A percentile compares a stretch with the other conserved stretches of the same genome.
These are phyloP conservation scores for Scytalidium lignicola DNA, from an alignment of 2,329 filamentous ascomycete genomes.

Conservation along the genomic window DNA sequence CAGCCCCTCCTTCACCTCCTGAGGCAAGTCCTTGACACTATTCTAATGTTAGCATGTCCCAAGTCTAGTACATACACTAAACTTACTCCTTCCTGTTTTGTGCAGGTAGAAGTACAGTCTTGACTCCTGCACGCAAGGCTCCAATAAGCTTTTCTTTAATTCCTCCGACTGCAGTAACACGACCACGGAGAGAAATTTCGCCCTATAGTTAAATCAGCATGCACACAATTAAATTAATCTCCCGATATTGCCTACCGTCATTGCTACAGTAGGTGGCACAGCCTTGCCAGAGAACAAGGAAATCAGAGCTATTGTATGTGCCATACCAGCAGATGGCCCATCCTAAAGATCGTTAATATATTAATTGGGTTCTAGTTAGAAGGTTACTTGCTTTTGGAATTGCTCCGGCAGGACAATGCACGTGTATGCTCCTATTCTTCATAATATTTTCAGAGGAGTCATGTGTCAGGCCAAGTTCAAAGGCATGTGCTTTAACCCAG, in stretches of 20 bases:
- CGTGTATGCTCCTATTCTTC: slow-evolving; percentile 89
- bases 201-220: slow-evolving; percentile 31
- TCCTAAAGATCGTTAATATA: slow-evolving; percentile 49
- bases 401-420: slow-evolving; percentile 91
- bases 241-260: slow-evolving; percentile 61
- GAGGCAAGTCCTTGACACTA: slow-evolving; percentile 73
- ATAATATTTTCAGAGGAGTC: slow-evolving; percentile 87
- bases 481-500: slow-evolving; percentile 96
- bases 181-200: slow-evolving; percentile 74
- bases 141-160: slow-evolving; percentile 99
- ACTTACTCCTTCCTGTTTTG: slow-evolving; percentile 78
- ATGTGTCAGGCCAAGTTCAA: slow-evolving; percentile 76
- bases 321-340: slow-evolving; percentile 80
- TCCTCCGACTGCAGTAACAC: slow-evolving; percentile 89
- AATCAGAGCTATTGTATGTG: slow-evolving; percentile 89
- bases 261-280: slow-evolving; percentile 87
- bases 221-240: slow-evolving; percentile 2
- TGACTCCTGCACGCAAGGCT: slow-evolving; percentile 85
- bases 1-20: slow-evolving; percentile 81
- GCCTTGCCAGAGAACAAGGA: slow-evolving; percentile 81
- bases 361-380: slow-evolving; percentile 32
- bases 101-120: slow-evolving; percentile 82
- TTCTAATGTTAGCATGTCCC: neutral
- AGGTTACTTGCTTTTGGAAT: slow-evolving; percentile 84
- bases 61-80: neutral